Conservation (phyloP, 345 rosid genomes). For the Eucalyptus sideroxylon region DNA sequence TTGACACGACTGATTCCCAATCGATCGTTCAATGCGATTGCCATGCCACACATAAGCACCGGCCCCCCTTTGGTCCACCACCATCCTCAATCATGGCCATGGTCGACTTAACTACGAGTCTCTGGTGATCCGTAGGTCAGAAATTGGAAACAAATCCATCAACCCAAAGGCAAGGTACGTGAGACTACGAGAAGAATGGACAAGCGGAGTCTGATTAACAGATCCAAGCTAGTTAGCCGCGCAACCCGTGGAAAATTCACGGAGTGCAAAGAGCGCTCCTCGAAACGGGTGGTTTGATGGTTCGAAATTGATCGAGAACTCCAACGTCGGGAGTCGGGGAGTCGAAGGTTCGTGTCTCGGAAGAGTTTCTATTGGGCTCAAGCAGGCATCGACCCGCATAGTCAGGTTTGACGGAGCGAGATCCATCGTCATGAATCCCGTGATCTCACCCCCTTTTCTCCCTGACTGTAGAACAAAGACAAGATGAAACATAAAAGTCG, state of each 20-base stretch:
- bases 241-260: not conserved
- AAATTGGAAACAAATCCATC: not conserved
- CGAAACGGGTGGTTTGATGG: too few relatives aligned
- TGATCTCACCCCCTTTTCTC: not conserved
- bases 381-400: not conserved
- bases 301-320: not conserved
- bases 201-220: not conserved
- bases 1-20: not conserved
- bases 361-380: not conserved
- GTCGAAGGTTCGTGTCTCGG: not conserved
- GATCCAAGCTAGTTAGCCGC: not conserved
- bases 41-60: not conserved
- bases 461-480: not conserved
- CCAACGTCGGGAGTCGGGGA: not conserved
- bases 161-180: not conserved
- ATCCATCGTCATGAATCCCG: not conserved
- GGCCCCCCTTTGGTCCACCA: not conserved
- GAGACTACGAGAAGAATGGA: not conserved
- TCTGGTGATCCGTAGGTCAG: not conserved
- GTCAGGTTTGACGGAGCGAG: not conserved
- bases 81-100: not conserved
- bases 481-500: not conserved
- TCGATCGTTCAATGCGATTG: not conserved
- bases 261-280: not conserved
- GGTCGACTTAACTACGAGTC: not conserved